phyloP scores from a whole-genome alignment of 306 rosid species.

The Lathyrus sativus region DNA sequence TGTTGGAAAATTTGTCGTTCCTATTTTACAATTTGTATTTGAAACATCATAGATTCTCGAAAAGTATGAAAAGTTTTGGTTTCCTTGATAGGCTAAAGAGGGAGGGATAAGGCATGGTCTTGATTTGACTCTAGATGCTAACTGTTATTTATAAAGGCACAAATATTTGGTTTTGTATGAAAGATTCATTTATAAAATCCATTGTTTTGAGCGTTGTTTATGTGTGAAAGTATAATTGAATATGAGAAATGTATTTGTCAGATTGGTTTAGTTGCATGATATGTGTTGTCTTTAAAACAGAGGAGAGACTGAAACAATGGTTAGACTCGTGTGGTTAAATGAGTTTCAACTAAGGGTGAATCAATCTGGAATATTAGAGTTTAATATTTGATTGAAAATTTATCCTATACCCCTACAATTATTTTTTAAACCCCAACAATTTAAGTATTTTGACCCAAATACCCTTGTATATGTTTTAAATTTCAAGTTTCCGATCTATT shows the following conservation, averaged over 20 bases:
- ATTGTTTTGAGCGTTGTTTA: not conserved
- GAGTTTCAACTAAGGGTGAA: no score
- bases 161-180: not conserved
- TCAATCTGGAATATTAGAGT: no score
- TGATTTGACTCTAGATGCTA: slow-evolving; percentile 37
- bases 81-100: slow-evolving; percentile 33
- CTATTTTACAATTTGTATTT: slow-evolving; percentile 21
- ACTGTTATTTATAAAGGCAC: slow-evolving; percentile 20
- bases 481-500: no score
- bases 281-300: not conserved
- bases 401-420: no score
- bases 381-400: no score
- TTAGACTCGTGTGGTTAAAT: no score
- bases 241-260: not conserved
- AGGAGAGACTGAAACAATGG: no score
- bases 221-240: not conserved
- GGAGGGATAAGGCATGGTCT: slow-evolving; percentile 33
- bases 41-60: slow-evolving; percentile 32
- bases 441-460: no score
- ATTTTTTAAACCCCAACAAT: no score
- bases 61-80: slow-evolving; percentile 35
- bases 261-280: not conserved
- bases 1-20: slow-evolving; percentile 35
- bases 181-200: not conserved
- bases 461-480: no score